Evolutionary conservation across 495 filamentous ascomycete species (phyloP), one percentile per base, ranked within the genome.

Genomic region (Penicillium crystallinum): DNA sequence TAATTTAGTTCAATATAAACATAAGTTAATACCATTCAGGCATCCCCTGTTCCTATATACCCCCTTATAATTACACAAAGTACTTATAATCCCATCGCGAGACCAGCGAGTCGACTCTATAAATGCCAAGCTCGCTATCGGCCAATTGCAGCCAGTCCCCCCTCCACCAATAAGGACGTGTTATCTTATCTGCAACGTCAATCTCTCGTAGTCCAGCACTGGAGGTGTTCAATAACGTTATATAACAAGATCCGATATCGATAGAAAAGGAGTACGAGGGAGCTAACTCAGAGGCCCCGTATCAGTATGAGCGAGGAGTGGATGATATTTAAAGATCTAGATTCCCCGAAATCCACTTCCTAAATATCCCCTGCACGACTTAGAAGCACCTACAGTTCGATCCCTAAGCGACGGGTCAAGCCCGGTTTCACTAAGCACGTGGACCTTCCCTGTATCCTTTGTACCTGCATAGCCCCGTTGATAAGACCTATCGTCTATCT

Each of bases 121-220:
- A 56, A 45, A 35, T 19, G 60, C 60, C 60, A 57, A 63, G 61
- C 50, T 27, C 49, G 58, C 45, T 64, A 65, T 63, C 62, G 57
- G 57, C 27, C 14, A 31, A 50, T 34, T 25, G 27, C 29, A 21
- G 42, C 56, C 58, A 58, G 62, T 60, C 62, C 63, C 52, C 12
- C 33, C 19, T 21, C 51, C 11, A 58, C 59, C 62, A 65, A 65
- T 60, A 42, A 36, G 33, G 23, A 36, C n/a, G 4, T 21, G 49
- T 54, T 63, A 58, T 65, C 62, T 65, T 63, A 60, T 63, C 62
- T 46, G 8, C 37, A 39, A 62, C 61, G 61, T 62, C 58, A 62
- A n/a, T n/a, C n/a, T n/a, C n/a, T n/a, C n/a, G n/a, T n/a, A n/a
- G n/a, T n/a, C n/a, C n/a, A n/a, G n/a, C n/a, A n/a, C n/a, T n/a